These are phyloP conservation scores for Elaeagnus macrophylla DNA, from an alignment of 306 rosid species.

Conservation along the genomic window DNA sequence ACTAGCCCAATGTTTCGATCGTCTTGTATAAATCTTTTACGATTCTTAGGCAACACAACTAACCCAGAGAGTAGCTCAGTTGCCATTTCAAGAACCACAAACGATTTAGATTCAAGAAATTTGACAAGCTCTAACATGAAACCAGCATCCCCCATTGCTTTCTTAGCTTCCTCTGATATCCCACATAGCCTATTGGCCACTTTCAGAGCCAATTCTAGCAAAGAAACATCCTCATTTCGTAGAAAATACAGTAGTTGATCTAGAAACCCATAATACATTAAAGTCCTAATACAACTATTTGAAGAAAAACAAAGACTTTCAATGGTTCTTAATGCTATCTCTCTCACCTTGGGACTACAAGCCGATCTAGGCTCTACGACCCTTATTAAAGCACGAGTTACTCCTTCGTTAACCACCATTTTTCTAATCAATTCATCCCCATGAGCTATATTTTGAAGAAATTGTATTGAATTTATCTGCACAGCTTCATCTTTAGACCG, in stretches of 20 bases:
- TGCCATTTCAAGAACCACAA: conserved; percentile 74
- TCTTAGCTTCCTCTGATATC: conserved; percentile 66
- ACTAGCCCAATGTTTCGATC: conserved; percentile 48
- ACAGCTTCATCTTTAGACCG: too few species aligned
- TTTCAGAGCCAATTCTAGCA: conserved; percentile 68
- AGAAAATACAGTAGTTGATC: conserved; percentile 51
- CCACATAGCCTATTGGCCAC: conserved; percentile 50
- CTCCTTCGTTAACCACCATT: conserved; percentile 59
- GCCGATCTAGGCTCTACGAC: conserved; percentile 47
- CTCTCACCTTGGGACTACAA: conserved; percentile 42
- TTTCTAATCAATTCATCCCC: conserved; percentile 50
- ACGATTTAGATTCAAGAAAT: conserved; percentile 66
- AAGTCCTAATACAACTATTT: conserved; percentile 22
- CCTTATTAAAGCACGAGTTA: conserved; percentile 40
- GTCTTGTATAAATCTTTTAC: conserved; percentile 70
- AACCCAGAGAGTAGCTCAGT: conserved; percentile 57
- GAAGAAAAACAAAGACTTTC: conserved; percentile 55
- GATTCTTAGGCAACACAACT: conserved; percentile 60
- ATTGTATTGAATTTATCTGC: conserved; percentile 53
- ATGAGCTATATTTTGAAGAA: conserved; percentile 51
- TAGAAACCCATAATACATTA: conserved; percentile 53
- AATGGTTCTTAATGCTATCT: conserved; percentile 53
- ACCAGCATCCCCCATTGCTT: conserved; percentile 58
- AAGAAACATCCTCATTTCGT: conserved; percentile 52
- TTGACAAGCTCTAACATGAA: conserved; percentile 74